phyloP scores from a whole-genome alignment of 2,329 filamentous ascomycete genomes.

The Hypocrella siamensis region DNA sequence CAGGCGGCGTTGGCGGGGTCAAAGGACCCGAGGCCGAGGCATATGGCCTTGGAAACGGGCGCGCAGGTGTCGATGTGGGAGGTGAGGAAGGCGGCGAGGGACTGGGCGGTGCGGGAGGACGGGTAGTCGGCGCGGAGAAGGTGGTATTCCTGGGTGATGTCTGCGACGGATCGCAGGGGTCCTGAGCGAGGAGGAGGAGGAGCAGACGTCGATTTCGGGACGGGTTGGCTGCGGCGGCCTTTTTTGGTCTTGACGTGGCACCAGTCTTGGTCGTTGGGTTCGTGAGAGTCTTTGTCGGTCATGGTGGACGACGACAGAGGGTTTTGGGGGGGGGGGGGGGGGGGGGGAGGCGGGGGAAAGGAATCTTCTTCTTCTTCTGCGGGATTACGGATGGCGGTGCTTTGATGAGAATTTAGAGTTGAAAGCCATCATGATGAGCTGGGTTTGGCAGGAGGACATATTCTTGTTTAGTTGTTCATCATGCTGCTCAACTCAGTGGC shows the following conservation, averaged over 20 bases:
- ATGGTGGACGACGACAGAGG: too few relatives aligned
- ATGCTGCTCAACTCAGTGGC: too few relatives aligned
- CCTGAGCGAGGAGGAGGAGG: neutral
- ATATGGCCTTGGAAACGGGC: slow-evolving; percentile 27
- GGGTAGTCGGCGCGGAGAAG: slow-evolving; percentile 11
- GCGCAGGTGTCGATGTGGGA: slow-evolving; percentile 7
- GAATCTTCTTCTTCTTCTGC: too few relatives aligned
- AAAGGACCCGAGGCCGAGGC: slow-evolving; percentile 39
- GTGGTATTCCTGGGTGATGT: slow-evolving; percentile 15
- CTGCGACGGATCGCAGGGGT: slow-evolving; percentile 8
- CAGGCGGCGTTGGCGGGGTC: slow-evolving; percentile 31
- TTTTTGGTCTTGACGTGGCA: slow-evolving; percentile 10
- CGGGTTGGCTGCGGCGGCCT: slow-evolving; percentile 1
- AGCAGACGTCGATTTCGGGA: slow-evolving; percentile 6
- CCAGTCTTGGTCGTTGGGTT: too few relatives aligned
- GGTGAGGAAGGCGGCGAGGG: slow-evolving; percentile 18
- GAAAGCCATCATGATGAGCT: too few relatives aligned
- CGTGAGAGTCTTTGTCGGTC: too few relatives aligned
- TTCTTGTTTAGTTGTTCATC: too few relatives aligned
- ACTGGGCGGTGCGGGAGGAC: slow-evolving; percentile 9
- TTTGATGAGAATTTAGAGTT: too few relatives aligned
- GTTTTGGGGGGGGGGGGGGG: too few relatives aligned
- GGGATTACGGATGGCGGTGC: too few relatives aligned
- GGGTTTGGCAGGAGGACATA: too few relatives aligned
- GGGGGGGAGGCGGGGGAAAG: too few relatives aligned